Base-by-base conservation (phyloP, 2,329 filamentous ascomycete genomes). In the Ophiostoma australiae region DNA sequence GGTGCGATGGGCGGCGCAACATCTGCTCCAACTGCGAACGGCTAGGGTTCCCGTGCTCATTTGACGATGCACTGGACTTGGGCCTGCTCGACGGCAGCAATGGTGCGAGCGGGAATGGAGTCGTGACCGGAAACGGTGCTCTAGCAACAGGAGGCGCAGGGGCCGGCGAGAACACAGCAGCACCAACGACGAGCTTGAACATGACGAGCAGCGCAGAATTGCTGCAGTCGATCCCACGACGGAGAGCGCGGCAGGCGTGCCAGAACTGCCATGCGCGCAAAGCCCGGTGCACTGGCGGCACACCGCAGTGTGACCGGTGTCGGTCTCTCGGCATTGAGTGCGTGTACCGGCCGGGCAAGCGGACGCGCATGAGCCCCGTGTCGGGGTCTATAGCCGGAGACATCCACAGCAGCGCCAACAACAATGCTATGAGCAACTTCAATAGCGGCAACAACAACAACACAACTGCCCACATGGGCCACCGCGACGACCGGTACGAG, bases 21-120 rank as follows among this genome's bases (percentile, higher is more conserved):
- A 78, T 84, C 72, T 88, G 86, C 77, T 83, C 84, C 78, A 87
- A 87, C 77, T 88, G 86, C 78, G 84, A 86, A 73, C 83, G 86
- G 27, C 82, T 88, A 65, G 84, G 84, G 67, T 87, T 87, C 74
- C 80, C 82, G 7, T 88, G 86, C 76, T 85, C 85, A 8, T 87
- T 86, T 75, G 84, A 86, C 72, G 84, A 86, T 20, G 23, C 66
- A 10, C 63, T 35, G 10, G 63, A 35, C 35, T 11, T 66, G 11
- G 63, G 63, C 1, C 10, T 66, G 20, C 87, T 86, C 75, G 84
- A 86, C 72, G 84, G 86, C 33, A 23, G n/a, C 23, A 65, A 58
- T n/a, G 20, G 39, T 70, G 79, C 75, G 3, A 65, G 35, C 39
- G 35, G 23, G 3, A 44, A n/a, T 23, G 70, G 58, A 7, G n/a